Base-by-base conservation (phyloP, 176 grass and related monocot species). In the Hyparrhenia diplandra region DNA sequence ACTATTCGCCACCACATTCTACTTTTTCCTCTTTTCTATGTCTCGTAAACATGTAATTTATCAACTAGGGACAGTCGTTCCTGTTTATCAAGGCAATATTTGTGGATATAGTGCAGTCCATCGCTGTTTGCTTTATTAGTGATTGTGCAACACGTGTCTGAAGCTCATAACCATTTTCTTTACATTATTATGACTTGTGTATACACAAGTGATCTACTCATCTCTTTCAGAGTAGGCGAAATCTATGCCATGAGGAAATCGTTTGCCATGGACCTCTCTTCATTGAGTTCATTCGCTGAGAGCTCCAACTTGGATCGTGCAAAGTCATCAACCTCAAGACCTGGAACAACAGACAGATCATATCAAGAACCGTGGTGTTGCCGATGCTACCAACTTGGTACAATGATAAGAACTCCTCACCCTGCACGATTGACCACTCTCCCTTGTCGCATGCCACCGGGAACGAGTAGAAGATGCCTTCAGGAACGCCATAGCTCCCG, bases 401-500 rank as follows among this genome's bases (percentile, higher is more conserved):
- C 18, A 11, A 46, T 49, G 54, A 47, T 6, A 13, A 41, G 24
- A 52, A 21, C 80, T 73, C 82, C 80, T 69, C 82, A 97, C 94
- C 94, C 63, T 93, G 73, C 14, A 93, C 94, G 69, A 93, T 81
- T 8, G 83, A 46, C 88, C 91, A 97, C 70, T 93, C 86, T 28
- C 86, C 86, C 62, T 91, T 91, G 5, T 91, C 81, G 42, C 94
- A 93, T n/a, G 81, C 89, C 67, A 91, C 86, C 30, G 91, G 94
- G 23, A 93, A 93, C 41, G 88, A 93, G 36, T 86, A 97, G 84
- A 89, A 80, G 30, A 91, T 14, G 29, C 84, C 94, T 3, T 77
- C 49, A 30, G 88, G 91, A 43, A 93, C 67, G 81, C 66, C 71
- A 21, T 91, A 88, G 72, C 84, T 81, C 23, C 94, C 91, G n/a